phyloP scores from a whole-genome alignment of 164 flowering plant species.

The Euptelea pleiosperma region DNA sequence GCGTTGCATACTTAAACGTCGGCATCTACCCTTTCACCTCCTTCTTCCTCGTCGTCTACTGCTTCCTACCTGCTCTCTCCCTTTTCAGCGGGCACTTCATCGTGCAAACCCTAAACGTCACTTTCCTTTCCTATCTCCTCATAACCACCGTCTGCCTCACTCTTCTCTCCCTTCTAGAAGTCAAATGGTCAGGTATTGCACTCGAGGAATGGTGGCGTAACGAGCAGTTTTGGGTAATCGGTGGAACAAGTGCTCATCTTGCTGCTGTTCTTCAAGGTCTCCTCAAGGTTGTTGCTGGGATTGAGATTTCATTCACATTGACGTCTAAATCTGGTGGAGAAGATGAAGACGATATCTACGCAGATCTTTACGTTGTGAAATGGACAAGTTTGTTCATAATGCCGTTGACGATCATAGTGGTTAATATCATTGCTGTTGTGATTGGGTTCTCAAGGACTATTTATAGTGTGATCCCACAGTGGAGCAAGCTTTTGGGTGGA shows the following conservation, averaged over 20 bases:
- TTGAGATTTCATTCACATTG: constrained; percentile 67
- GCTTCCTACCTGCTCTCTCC: constrained; percentile 79
- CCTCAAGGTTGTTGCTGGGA: constrained; percentile 66
- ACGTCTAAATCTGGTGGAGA: constrained; percentile 60
- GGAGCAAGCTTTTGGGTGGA: constrained; percentile 60
- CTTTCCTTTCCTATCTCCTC: constrained; percentile 68
- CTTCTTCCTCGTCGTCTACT: constrained; percentile 66
- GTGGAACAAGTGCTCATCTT: constrained; percentile 75
- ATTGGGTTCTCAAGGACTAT: constrained; percentile 55
- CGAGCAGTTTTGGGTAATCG: constrained; percentile 78
- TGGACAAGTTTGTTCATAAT: constrained; percentile 65
- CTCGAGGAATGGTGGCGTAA: constrained; percentile 85
- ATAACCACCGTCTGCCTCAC: constrained; percentile 48
- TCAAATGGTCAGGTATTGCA: constrained; percentile 68
- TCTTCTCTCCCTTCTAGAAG: constrained; percentile 58
- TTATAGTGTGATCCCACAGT: constrained; percentile 58
- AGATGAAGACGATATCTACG: constrained; percentile 60
- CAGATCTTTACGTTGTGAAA: constrained; percentile 64
- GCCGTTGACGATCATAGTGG: constrained; percentile 57
- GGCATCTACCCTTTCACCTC: constrained; percentile 86
- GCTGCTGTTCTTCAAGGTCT: constrained; percentile 74
- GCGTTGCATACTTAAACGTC: constrained; percentile 68
- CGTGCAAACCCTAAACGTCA: constrained; percentile 45
- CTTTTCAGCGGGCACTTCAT: constrained; percentile 75
- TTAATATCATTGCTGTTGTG: constrained; percentile 48